Evolutionary conservation across 2,329 filamentous ascomycete genomes (phyloP).

Genomic region (Pseudocercospora musae): DNA sequence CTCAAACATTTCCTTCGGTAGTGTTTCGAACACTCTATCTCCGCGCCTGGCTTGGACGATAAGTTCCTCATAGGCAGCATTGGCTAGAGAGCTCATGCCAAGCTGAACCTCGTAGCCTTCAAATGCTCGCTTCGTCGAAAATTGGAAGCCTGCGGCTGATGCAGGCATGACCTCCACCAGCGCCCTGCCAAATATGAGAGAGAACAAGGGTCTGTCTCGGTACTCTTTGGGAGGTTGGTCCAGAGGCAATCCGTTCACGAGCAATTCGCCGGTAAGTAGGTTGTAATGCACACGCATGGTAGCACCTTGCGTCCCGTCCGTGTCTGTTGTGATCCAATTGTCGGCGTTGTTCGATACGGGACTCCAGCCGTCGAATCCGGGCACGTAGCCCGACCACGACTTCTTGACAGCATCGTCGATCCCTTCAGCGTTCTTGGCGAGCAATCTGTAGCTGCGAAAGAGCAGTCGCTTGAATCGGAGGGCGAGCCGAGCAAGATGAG

Average conservation of each 20-base stretch:
- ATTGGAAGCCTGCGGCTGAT: slow-evolving; percentile 51
- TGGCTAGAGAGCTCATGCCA: background rate
- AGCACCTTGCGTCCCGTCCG: slow-evolving; percentile 23
- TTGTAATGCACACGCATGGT: slow-evolving; percentile 42
- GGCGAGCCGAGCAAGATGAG: background rate
- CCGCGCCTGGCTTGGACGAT: background rate
- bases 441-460: slow-evolving; percentile 12
- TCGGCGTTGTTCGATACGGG: background rate
- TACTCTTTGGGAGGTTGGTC: slow-evolving; percentile 55
- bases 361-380: slow-evolving; percentile 15
- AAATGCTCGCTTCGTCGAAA: slow-evolving; percentile 42
- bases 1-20: background rate
- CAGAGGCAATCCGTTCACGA: slow-evolving; percentile 49
- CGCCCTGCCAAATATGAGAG: slow-evolving; percentile 54
- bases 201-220: slow-evolving; percentile 43
- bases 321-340: slow-evolving; percentile 30
- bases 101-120: background rate
- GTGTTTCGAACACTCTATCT: background rate
- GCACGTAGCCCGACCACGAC: slow-evolving; percentile 43
- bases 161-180: slow-evolving; percentile 55
- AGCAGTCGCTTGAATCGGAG: slow-evolving; percentile 19
- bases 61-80: background rate
- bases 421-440: slow-evolving; percentile 8
- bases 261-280: slow-evolving; percentile 47
- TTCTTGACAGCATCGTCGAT: slow-evolving; percentile 22